Evolutionary conservation across 139 green algal species (phyloP).

Genomic region (Zygnema cylindricum): DNA sequence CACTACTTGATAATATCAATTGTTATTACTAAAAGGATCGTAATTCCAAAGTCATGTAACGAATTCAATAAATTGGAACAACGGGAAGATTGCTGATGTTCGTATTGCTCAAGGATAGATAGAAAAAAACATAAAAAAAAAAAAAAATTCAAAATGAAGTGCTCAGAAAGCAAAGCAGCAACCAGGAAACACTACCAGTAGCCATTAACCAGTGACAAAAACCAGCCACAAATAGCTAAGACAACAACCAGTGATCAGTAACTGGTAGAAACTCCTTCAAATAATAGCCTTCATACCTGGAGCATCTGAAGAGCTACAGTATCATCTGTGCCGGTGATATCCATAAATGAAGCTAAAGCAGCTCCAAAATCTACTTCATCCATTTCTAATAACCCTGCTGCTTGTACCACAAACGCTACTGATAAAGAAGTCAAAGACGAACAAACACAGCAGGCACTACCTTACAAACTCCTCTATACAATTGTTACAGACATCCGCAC

Average conservation of each 20-base stretch:
- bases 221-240: too few species aligned
- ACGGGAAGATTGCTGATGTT: too few species aligned
- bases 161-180: background rate
- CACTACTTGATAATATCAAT: too few species aligned
- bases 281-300: conserved; percentile 9
- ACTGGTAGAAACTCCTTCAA: too few species aligned
- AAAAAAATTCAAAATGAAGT: background rate
- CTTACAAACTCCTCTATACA: too few species aligned
- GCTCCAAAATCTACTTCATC: too few species aligned
- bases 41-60: background rate
- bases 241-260: conserved; percentile 7
- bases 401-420: too few species aligned
- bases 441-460: too few species aligned
- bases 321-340: conserved; percentile 23
- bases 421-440: too few species aligned
- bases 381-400: too few species aligned
- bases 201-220: too few species aligned
- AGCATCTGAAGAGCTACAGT: conserved; percentile 19
- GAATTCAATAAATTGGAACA: background rate
- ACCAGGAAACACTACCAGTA: background rate
- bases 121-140: background rate
- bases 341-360: conserved; percentile 17
- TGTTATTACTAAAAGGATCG: background rate
- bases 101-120: background rate
- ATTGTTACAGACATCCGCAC: too few species aligned